Evolutionary conservation across 2,329 filamentous ascomycete genomes (phyloP).

Genomic region (Pestalotiopsis sp.): DNA sequence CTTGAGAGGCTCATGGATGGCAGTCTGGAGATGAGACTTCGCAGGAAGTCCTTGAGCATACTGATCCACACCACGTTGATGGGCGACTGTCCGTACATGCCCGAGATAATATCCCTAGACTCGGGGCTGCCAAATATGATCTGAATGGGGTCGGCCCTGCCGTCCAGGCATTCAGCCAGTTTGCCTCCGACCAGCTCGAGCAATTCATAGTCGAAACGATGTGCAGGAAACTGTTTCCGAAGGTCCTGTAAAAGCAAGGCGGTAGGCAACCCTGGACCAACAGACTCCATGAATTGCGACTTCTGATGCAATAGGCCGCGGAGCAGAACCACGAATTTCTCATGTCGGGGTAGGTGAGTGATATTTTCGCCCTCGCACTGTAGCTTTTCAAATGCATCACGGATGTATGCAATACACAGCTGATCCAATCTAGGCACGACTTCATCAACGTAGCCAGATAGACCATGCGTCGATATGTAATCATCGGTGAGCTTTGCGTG

Average conservation of each 20-base stretch:
- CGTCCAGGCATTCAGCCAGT: conserved; percentile 24
- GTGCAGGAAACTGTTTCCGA: background rate
- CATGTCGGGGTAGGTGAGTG: background rate
- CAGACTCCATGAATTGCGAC: background rate
- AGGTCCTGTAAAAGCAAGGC: background rate
- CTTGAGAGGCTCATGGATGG: conserved; percentile 21
- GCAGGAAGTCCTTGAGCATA: conserved; percentile 32
- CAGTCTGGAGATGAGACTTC: conserved; percentile 15
- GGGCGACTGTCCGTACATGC: conserved; percentile 37
- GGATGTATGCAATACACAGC: background rate
- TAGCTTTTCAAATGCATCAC: background rate
- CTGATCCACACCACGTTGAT: conserved; percentile 31
- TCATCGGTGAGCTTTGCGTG: too few relatives aligned
- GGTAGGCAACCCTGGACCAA: background rate
- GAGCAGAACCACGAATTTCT: background rate
- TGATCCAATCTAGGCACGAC: background rate
- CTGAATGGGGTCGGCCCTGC: conserved; percentile 38
- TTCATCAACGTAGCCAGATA: too few relatives aligned
- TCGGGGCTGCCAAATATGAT: conserved; percentile 40
- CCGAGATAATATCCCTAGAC: conserved; percentile 36
- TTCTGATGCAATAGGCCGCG: background rate
- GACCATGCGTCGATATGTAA: too few relatives aligned
- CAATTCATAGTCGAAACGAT: background rate
- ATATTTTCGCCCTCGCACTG: background rate
- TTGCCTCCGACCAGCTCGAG: background rate